Evolutionary conservation across 345 rosid species (phyloP).

Genomic region (Garcia nutans): DNA sequence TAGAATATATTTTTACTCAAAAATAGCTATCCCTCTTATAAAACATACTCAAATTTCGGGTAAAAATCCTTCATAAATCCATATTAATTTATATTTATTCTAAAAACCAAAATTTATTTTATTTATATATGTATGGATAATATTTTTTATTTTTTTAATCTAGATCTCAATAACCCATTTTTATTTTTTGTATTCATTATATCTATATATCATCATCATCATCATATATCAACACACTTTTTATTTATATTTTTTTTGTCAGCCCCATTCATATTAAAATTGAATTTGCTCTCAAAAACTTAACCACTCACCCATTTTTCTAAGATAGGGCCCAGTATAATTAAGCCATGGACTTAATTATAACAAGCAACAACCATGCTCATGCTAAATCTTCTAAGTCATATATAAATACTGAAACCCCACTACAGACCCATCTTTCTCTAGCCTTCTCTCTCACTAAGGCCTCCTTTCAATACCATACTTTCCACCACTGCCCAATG

Average conservation of each 20-base stretch:
- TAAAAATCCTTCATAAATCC: background rate
- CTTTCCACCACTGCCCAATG: background rate
- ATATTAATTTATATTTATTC: too few relatives aligned
- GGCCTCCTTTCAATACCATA: background rate
- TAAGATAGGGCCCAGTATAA: background rate
- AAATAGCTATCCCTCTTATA: background rate
- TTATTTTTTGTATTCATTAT: background rate
- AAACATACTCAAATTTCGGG: background rate
- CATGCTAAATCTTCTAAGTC: slow-evolving; percentile 9
- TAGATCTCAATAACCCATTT: background rate
- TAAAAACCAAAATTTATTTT: too few relatives aligned
- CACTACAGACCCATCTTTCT: slow-evolving; percentile 25
- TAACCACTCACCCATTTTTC: background rate
- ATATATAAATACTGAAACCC: slow-evolving; percentile 24
- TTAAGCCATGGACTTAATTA: slow-evolving; percentile 22
- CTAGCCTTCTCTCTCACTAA: slow-evolving; percentile 21
- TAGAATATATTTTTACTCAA: slow-evolving; percentile 9
- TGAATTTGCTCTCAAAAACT: background rate
- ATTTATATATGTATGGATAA: background rate
- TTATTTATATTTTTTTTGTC: background rate
- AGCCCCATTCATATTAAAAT: background rate
- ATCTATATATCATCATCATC: background rate
- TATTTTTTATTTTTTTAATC: background rate
- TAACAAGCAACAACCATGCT: background rate
- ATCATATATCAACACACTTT: background rate